Evolutionary conservation across 1,284 basidiomycete species (phyloP).

Genomic region (Pholiota adiposa): DNA sequence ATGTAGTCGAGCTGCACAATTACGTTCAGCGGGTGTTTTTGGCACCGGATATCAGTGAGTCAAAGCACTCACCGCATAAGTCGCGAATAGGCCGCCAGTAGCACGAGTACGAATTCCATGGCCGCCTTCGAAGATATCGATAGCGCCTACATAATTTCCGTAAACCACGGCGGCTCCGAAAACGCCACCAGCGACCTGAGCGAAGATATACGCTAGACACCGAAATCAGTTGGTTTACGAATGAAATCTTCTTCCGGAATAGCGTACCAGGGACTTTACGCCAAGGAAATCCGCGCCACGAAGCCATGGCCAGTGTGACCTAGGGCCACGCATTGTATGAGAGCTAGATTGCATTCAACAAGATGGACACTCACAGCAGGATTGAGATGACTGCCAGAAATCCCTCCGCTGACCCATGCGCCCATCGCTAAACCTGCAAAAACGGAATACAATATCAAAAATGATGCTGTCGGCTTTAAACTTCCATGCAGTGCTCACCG

Average conservation of each 20-base stretch:
- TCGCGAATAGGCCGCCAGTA: constrained; percentile 44
- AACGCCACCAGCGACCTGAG: constrained; percentile 56
- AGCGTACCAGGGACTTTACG: constrained; percentile 61
- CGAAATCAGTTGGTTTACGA: background rate
- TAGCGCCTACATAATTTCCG: constrained; percentile 56
- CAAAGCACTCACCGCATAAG: constrained; percentile 38
- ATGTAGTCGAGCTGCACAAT: constrained; percentile 41
- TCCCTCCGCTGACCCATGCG: constrained; percentile 63
- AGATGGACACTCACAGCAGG: constrained; percentile 54
- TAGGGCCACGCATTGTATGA: constrained; percentile 3
- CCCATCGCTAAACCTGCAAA: constrained; percentile 46
- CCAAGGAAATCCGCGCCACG: constrained; percentile 73
- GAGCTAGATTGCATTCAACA: background rate
- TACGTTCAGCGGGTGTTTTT: background rate
- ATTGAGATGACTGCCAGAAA: constrained; percentile 78
- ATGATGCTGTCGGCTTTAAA: no score
- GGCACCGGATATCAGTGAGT: background rate
- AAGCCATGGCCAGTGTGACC: constrained; percentile 63
- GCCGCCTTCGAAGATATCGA: constrained; percentile 54
- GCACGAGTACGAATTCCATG: constrained; percentile 45
- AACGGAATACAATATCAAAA: background rate
- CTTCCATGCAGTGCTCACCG: constrained; percentile 44
- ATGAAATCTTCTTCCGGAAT: background rate
- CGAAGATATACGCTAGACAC: constrained; percentile 44
- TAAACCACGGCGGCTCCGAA: constrained; percentile 55